Base-by-base conservation (phyloP, 2,329 filamentous ascomycete genomes). In the Metarhizium sp. region DNA sequence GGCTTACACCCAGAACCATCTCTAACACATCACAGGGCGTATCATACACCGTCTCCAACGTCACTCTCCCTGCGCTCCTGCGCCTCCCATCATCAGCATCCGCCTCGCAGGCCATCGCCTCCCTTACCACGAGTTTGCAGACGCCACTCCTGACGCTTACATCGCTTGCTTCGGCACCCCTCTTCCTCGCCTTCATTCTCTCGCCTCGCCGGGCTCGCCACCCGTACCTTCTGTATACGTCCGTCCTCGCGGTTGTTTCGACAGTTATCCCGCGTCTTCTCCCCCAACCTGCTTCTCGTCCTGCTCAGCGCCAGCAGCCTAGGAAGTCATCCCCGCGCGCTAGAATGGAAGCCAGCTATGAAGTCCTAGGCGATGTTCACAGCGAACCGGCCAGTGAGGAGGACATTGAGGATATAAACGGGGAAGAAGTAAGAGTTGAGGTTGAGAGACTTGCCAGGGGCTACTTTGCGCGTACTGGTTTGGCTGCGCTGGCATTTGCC, bases 211-310 rank as follows among this genome's bases (percentile, higher is more conserved):
- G 84, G 55, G 79, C 82, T 62, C 85, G 87, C 67, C 92, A 97
- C 69, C 92, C 92, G 0, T 97, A 96, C 69, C 84, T 96, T 30
- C 72, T 96, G 57, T 96, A 94, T 84, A 90, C 90, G 14, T 84
- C 85, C 2, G 72, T 90, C 30, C 79, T 91, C 56, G 81, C 85
- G 47, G 75, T 79, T 43, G 74, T 88, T 43, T 82, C 88, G 48
- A 78, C 79, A 25, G 74, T 81, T 48, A 76, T 75, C 46, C 77
- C 79, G 55, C 67, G 71, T 29, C 64, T 82, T 45, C 71, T 78
- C 16, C 76, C 79, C 14, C 63, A 63, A 42, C 65, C 64, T 30
- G 61, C 58, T 54, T 61, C 63, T 29, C 66, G 58, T 56, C 65
- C 64, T 49, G 59, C 64, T 10, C 57, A 65, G 16, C 45, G 59